Evolutionary conservation across 2,329 filamentous ascomycete species (phyloP).

Genomic region (Leptographium radiaticola): DNA sequence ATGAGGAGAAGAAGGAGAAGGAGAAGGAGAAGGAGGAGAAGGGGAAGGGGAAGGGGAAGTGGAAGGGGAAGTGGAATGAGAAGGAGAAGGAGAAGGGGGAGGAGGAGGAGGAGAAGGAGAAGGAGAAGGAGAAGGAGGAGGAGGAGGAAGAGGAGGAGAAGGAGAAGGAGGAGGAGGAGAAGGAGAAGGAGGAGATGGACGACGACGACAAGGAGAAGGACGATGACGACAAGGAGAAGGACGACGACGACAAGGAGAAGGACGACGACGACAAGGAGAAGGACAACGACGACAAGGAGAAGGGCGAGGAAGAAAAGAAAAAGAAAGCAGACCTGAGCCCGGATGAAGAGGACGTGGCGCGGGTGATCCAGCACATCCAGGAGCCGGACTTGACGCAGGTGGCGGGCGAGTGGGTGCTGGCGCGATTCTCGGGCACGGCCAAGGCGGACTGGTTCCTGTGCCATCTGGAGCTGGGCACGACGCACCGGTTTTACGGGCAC

Average conservation of each 20-base stretch:
- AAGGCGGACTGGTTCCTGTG: background rate
- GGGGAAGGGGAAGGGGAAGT: too few relatives aligned
- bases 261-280: background rate
- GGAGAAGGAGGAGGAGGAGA: too few relatives aligned
- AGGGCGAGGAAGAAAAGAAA: background rate
- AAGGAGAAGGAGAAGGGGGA: background rate
- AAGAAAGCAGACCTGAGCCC: background rate
- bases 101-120: background rate
- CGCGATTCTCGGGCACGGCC: background rate
- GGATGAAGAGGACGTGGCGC: background rate
- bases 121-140: background rate
- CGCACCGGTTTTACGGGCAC: background rate
- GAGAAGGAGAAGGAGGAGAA: too few relatives aligned
- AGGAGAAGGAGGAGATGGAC: too few relatives aligned
- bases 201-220: background rate
- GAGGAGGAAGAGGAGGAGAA: too few relatives aligned
- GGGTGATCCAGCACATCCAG: background rate
- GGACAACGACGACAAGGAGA: too few relatives aligned
- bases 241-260: background rate
- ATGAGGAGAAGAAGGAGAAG: too few relatives aligned
- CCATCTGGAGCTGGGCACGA: background rate
- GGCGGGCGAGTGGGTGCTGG: background rate
- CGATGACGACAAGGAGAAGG: background rate
- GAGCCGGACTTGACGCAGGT: background rate
- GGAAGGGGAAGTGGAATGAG: background rate